Evolutionary conservation across 371 early-diverging fungal genomes (phyloP), one percentile per base, ranked within the genome.

Genomic region (Haplosporangium sp.): DNA sequence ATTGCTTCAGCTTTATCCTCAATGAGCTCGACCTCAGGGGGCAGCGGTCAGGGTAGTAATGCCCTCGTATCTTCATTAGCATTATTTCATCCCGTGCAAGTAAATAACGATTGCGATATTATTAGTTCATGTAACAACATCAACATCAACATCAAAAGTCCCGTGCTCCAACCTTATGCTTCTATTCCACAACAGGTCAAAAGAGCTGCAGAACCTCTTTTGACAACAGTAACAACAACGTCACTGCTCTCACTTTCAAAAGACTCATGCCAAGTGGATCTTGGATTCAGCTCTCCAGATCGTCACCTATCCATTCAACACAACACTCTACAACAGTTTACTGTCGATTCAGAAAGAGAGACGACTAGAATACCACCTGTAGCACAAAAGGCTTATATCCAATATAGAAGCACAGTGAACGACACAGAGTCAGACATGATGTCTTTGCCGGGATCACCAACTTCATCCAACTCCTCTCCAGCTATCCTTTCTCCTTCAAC

Each of bases 401-500:
- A 53, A 34, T 11, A 39, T 0, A 50, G 35, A 9, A 27, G 9
- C 61, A 27, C 38, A 9, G 40, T 52, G 39, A 15, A 40, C 20
- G 27, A 42, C 11, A 45, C 69, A 7, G 13, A 55, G 1, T 39
- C 39, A 1, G 34, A 61, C 4, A 50, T 38, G 17, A 52, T n/a
- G 5, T 27, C 62, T 19, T 48, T 56, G 17, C 34, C 63, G 3
- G 50, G 35, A 27, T 64, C 70, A 4, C 50, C 73, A 13, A 27
- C 65, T 0, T 63, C 63, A 3, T 61, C 76, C 0, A 52, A 55
- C 5, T 69, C 63, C 0, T 62, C 75, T 11, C 58, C 65, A 0
- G 47, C 50, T 7, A 66, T 65, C 59, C 69, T 65, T n/a, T 72
- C 78, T 11, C 66, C 72, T 0, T 69, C 69, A 35, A 45, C 61